These are phyloP conservation scores for Chiua virens DNA, from an alignment of 768 basidiomycete genomes.

Conservation along the genomic window DNA sequence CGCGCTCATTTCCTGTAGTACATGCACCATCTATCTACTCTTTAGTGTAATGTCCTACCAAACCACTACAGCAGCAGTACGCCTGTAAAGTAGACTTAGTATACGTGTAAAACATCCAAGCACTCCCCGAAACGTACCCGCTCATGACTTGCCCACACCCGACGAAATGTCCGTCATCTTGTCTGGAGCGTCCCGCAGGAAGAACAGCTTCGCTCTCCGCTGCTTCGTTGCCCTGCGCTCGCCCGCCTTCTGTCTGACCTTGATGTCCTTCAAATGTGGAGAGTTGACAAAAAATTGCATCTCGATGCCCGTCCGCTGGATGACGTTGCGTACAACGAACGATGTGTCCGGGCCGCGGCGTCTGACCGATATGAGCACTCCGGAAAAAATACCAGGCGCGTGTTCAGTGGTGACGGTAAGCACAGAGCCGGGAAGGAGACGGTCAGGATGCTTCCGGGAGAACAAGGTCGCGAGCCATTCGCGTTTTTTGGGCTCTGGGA, in stretches of 20 bases:
- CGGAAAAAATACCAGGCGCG: conserved; percentile 82
- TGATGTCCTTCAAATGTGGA: conserved; percentile 86
- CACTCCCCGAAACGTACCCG: conserved; percentile 10
- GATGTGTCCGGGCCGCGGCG: conserved; percentile 84
- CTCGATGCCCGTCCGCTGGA: conserved; percentile 91
- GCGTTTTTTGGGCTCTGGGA: conserved; percentile 69
- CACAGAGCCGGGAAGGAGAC: conserved; percentile 83
- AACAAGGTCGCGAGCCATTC: conserved; percentile 69
- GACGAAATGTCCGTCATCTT: conserved; percentile 79
- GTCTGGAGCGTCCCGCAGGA: conserved; percentile 77
- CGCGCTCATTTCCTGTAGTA: background rate
- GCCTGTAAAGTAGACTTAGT: conserved; percentile 8
- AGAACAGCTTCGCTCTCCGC: conserved; percentile 80
- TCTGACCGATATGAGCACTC: conserved; percentile 81
- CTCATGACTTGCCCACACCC: conserved; percentile 35
- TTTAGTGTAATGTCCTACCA: background rate
- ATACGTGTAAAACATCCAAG: background rate
- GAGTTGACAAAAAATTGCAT: conserved; percentile 87
- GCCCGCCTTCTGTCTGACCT: conserved; percentile 64
- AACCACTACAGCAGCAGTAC: background rate
- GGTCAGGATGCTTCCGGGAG: conserved; percentile 62
- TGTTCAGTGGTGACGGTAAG: conserved; percentile 75
- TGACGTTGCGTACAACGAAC: conserved; percentile 86
- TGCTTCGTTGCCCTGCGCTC: conserved; percentile 48
- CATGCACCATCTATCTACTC: conserved; percentile 7